phyloP scores from a whole-genome alignment of 768 basidiomycete species.

The Suillus clintonianus region DNA sequence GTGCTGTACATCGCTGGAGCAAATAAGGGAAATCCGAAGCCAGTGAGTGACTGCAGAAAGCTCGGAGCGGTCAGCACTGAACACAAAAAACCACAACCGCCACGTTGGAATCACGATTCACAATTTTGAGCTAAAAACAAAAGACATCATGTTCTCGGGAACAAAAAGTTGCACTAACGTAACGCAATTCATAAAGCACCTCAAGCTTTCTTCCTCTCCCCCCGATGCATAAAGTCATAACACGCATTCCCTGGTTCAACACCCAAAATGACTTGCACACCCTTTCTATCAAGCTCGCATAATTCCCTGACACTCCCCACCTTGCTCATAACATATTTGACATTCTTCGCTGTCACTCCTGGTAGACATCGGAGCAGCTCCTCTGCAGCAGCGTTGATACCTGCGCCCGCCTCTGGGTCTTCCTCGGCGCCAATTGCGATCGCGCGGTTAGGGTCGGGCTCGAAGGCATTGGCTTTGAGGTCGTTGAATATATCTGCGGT shows the following conservation, averaged over 20 bases:
- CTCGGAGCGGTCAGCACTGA: no score
- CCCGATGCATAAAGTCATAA: conserved; percentile 80
- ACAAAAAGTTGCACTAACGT: no score
- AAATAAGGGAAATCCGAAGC: conserved; percentile 64
- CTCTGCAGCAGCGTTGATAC: conserved; percentile 73
- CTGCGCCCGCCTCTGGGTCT: conserved; percentile 64
- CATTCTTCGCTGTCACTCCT: conserved; percentile 82
- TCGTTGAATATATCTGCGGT: conserved; percentile 92
- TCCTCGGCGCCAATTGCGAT: conserved; percentile 81
- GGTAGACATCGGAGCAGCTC: conserved; percentile 84
- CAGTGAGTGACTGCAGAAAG: no score
- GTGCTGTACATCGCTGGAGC: conserved; percentile 65
- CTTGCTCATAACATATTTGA: conserved; percentile 79
- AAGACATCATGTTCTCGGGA: no score
- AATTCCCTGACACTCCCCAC: conserved; percentile 78
- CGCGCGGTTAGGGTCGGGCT: conserved; percentile 80
- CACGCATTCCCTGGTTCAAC: conserved; percentile 79
- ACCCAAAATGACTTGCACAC: conserved; percentile 77
- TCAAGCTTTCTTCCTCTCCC: conserved; percentile 39
- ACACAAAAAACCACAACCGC: no score
- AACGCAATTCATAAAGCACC: not conserved
- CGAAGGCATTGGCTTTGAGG: conserved; percentile 75
- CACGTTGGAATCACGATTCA: no score
- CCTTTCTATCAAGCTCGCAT: conserved; percentile 58
- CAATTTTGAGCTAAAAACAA: no score